These are phyloP conservation scores for Jatropha podagrica DNA, from an alignment of 441 rosid genomes.

Conservation along the genomic window DNA sequence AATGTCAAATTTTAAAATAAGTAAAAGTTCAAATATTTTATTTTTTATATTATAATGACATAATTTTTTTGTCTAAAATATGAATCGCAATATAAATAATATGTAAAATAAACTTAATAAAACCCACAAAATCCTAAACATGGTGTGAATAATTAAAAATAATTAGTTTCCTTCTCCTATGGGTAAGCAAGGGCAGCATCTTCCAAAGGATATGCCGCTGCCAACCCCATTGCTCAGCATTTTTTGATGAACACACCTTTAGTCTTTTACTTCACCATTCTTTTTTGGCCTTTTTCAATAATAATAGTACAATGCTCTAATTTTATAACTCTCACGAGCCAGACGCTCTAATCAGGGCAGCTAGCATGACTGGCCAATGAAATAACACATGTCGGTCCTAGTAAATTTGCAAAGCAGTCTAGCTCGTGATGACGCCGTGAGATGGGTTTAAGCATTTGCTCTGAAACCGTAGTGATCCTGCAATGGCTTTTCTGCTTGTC, in stretches of 20 bases:
- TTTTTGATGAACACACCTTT: slow-evolving; percentile 14
- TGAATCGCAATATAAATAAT: too few species aligned
- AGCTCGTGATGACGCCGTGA: not conserved
- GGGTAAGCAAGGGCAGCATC: slow-evolving; percentile 36
- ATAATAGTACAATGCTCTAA: not conserved
- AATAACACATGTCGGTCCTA: not conserved
- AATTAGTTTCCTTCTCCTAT: slow-evolving; percentile 15
- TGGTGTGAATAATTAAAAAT: not conserved
- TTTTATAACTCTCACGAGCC: slow-evolving; percentile 15
- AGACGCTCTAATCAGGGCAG: not conserved
- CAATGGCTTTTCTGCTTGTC: slow-evolving; percentile 1
- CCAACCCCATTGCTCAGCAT: slow-evolving; percentile 25
- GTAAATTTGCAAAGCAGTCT: not conserved
- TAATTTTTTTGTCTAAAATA: too few species aligned
- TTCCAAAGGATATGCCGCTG: slow-evolving; percentile 47
- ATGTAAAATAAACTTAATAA: too few species aligned
- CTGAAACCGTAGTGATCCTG: not conserved
- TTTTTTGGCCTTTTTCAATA: not conserved
- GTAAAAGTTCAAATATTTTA: too few species aligned
- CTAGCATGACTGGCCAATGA: not conserved
- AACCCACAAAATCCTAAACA: too few species aligned
- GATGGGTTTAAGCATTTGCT: not conserved
- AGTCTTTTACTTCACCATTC: not conserved
- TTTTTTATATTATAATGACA: too few species aligned
- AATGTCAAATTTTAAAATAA: too few species aligned